These are phyloP conservation scores for Pythium pyrilobum DNA, from an alignment of 352 stramenopile species.

Conservation along the genomic window DNA sequence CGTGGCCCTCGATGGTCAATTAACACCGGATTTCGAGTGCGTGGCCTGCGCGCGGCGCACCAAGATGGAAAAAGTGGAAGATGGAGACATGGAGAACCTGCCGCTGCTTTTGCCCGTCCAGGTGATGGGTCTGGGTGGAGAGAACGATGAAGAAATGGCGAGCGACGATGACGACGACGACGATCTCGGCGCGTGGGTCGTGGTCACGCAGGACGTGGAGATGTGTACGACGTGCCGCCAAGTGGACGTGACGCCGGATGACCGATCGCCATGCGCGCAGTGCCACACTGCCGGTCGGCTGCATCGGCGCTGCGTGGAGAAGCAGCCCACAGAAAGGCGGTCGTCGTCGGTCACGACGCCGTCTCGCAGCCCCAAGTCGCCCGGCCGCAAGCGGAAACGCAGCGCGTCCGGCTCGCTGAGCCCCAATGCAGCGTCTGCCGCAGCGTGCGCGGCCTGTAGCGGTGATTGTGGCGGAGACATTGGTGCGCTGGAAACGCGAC, in stretches of 20 bases:
- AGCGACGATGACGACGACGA: background rate
- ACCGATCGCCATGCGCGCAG: conserved; percentile 26
- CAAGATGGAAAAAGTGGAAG: background rate
- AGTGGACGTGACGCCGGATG: conserved; percentile 32
- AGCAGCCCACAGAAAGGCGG: background rate
- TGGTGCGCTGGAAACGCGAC: conserved; percentile 29
- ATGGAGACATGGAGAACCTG: background rate
- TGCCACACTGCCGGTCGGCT: conserved; percentile 29
- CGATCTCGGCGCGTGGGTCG: conserved; percentile 16
- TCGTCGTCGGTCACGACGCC: background rate
- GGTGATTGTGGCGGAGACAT: background rate
- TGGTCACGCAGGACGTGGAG: conserved; percentile 38
- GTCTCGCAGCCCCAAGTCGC: background rate
- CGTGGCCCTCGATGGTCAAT: background rate
- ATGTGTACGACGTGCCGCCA: conserved; percentile 56
- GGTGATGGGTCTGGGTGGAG: conserved; percentile 12
- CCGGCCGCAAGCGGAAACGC: conserved; percentile 17
- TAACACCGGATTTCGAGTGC: conserved; percentile 1
- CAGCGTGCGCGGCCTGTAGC: background rate
- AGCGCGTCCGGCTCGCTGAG: background rate
- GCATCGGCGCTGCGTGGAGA: conserved; percentile 23
- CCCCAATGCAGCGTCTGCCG: background rate
- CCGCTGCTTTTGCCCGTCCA: conserved; percentile 33
- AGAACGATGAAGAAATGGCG: background rate
- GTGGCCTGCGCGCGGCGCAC: background rate